Conservation (phyloP, 2,329 filamentous ascomycete genomes). For the Aspergillus ochraceus region DNA sequence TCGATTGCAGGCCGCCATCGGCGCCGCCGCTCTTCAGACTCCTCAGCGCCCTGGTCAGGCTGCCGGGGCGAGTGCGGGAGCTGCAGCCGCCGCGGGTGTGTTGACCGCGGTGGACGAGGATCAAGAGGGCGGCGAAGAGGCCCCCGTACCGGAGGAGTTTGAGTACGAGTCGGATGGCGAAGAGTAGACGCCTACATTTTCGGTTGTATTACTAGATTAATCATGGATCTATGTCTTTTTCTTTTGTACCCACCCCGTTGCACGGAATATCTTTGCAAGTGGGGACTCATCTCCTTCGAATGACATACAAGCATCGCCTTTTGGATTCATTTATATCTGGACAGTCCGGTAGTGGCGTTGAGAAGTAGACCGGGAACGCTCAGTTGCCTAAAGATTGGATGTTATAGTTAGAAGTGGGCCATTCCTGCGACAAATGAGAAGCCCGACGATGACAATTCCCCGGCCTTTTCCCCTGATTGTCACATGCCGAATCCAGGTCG, state of each 20-base stretch:
- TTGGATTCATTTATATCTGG: neutral
- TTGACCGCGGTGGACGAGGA: conserved; percentile 82
- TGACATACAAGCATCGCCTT: neutral
- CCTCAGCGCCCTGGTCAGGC: conserved; percentile 28
- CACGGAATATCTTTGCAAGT: neutral
- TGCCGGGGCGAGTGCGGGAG: conserved; percentile 46
- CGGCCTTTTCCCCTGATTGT: neutral
- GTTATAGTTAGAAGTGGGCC: too few relatives aligned
- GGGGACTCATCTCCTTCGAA: neutral
- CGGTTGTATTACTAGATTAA: conserved; percentile 41
- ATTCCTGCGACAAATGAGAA: neutral
- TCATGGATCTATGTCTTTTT: conserved; percentile 28
- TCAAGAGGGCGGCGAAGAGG: conserved; percentile 50
- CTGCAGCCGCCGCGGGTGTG: conserved; percentile 74
- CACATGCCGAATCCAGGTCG: neutral
- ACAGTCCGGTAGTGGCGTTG: neutral
- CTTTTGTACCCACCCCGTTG: conserved; percentile 16
- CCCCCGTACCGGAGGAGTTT: conserved; percentile 49
- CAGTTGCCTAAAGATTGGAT: neutral
- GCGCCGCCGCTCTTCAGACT: conserved; percentile 33
- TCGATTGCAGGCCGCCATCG: conserved; percentile 43
- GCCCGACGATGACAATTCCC: neutral
- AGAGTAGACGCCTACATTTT: conserved; percentile 23
- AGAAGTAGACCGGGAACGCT: neutral
- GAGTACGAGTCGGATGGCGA: conserved; percentile 47